phyloP scores from a whole-genome alignment of 441 rosid species.

The Manihot esculenta region DNA sequence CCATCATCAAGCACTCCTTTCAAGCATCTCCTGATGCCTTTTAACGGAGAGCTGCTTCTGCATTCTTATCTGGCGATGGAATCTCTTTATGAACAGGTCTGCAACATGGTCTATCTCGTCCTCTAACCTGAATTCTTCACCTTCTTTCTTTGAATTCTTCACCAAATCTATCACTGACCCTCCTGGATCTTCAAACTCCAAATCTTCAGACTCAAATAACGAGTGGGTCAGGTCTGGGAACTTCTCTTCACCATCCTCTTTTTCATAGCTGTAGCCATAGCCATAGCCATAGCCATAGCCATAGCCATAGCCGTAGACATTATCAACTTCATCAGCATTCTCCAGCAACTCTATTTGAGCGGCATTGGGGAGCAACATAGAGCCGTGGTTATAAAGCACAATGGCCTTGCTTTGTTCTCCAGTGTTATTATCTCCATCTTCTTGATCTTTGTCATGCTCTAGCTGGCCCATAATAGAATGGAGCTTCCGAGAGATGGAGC shows the following conservation, averaged over 20 bases:
- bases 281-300: neutral
- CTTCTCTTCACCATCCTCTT: conserved; percentile 28
- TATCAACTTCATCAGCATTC: neutral
- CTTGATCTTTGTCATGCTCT: conserved; percentile 10
- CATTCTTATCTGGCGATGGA: conserved; percentile 65
- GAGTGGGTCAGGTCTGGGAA: conserved; percentile 58
- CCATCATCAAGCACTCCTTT: conserved; percentile 16
- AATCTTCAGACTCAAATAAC: conserved; percentile 32
- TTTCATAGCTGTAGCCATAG: conserved; percentile 11
- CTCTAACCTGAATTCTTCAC: conserved; percentile 70
- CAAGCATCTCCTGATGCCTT: conserved; percentile 40
- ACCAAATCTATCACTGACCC: conserved; percentile 73
- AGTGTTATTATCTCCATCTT: conserved; percentile 9
- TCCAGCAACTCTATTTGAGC: conserved; percentile 12
- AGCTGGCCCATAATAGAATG: conserved; percentile 30
- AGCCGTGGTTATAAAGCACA: conserved; percentile 19
- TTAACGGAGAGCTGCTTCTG: conserved; percentile 73
- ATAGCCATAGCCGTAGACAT: too few relatives aligned
- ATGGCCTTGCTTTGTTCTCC: conserved; percentile 34
- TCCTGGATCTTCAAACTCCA: conserved; percentile 43
- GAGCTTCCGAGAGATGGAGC: conserved; percentile 62
- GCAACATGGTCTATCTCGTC: conserved; percentile 80
- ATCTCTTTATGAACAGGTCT: conserved; percentile 66
- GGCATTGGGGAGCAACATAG: conserved; percentile 33
- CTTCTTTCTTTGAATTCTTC: conserved; percentile 60